Base-by-base conservation (phyloP, 768 basidiomycete species). In the Termitomyces sp. region DNA sequence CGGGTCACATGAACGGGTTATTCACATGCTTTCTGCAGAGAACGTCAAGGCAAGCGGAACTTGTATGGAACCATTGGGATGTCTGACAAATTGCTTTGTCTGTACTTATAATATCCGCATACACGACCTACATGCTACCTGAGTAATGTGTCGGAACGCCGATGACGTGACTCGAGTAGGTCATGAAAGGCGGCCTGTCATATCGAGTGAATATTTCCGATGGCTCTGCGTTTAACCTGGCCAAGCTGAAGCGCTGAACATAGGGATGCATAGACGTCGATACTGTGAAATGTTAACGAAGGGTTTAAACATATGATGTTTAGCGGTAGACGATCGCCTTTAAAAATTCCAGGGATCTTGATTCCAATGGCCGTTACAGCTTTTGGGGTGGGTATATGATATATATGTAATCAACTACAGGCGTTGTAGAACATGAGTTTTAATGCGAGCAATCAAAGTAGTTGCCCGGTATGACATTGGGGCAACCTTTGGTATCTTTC, bases 401-500 rank as follows among this genome's bases (percentile, higher is more conserved):
- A 33, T 23, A 5, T 36, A 8, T 43, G 41, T 55, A 7, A 23
- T 46, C 14, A 1, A 33, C 9, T 6, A 20, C 33, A 20, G 20
- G 18, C 30, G 10, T 43, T 10, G n/a, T 32, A 7, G 16, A 26
- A 36, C 13, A 40, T 16, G 20, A 54, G 7, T 1, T 36, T 36
- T 32, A 82, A 43, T 57, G 18, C 5, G 28, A 65, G 63, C 83
- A 85, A 63, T 79, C 67, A 63, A 82, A 83, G 63, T 85, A 84
- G 61, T 83, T 77, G n/a, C 83, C 83, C 0, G 66, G 63, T 59
- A 85, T 80, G 28, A 84, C 82, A 33, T 68, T 67, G 1, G 79
- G 82, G 65, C 83, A 85, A 1, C 82, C 82, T 36, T 68, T 59
- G 12, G 75, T 80, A 61, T 84, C 82, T 82, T 43, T 20, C 56